Base-by-base conservation (phyloP, 495 filamentous ascomycete species). In the Hyphodiscus hymeniophilus region DNA sequence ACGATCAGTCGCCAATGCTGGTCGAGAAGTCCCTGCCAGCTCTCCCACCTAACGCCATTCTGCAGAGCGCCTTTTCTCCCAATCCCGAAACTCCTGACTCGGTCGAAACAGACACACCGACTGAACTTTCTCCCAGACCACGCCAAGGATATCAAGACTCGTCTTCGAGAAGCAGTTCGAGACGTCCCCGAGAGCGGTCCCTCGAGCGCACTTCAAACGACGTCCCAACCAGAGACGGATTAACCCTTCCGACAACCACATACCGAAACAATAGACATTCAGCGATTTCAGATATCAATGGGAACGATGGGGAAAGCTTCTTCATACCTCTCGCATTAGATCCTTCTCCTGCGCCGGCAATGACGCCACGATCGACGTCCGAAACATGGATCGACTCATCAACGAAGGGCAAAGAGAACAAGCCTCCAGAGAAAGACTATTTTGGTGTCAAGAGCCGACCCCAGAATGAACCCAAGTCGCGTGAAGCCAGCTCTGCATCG, bases 11-110 rank as follows among this genome's bases (percentile, higher is more conserved):
- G 3, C 72, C 79, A 15, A 77, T 85, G 66, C 80, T 90, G 41
- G 73, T 87, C 24, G 91, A 99, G 65, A 99, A 99, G 58, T 94
- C 89, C 8, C 74, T 98, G 10, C 92, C 92, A 6, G 92, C 92
- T 38, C 71, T 97, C 31, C 92, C 92, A 30, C 88, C 87, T 7
- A 84, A 74, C 60, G 82, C 79, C 18, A 72, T 82, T 18, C 72
- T 78, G 36, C 70, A 72, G 42, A 74, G 67, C 45, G 67, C 74
- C 1, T 84, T 81, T 50, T 67, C 77, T 2, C 76, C 75, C 16
- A 79, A 86, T 24, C 67, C 75, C n/a, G 84, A 86, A 21, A 83
- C 85, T 30, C 76, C 81, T 20, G 87, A 90, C 21, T 85, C 83
- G 57, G 16, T 55, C 35, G 58, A 57, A 22, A 66, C 66, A 7